A percentile compares a stretch with the other conserved stretches of the same genome.
Evolutionary conservation across 495 filamentous ascomycete genomes (phyloP).

Genomic region (Jackrogersella minutella): DNA sequence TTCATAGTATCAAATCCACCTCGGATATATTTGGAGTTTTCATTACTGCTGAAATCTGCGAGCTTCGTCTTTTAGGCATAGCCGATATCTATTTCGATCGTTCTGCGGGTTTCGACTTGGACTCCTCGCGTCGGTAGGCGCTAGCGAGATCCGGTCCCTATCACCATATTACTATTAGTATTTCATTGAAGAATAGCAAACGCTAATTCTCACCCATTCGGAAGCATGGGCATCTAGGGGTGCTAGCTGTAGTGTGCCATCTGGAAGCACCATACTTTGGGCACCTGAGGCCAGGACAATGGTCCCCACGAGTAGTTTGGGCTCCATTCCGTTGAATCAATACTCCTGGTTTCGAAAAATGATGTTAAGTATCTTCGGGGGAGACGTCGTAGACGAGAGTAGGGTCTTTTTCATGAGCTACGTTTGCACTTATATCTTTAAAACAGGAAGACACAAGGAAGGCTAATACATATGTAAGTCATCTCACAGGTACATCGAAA

Average conservation of each 20-base stretch:
- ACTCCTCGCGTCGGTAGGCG: conserved; percentile 24
- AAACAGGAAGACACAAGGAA: too few species aligned
- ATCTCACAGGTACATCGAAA: not conserved
- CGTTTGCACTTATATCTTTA: too few species aligned
- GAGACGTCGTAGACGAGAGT: not conserved
- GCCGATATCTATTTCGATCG: not conserved
- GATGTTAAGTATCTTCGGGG: not conserved
- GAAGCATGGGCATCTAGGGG: conserved; percentile 30
- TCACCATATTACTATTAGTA: not conserved
- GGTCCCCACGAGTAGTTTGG: conserved; percentile 14
- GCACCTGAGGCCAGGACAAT: conserved; percentile 20
- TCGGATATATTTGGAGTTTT: not conserved
- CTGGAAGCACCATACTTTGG: conserved; percentile 20
- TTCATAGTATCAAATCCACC: not conserved
- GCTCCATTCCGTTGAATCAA: conserved; percentile 17
- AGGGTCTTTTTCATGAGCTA: not conserved
- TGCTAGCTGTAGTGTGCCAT: conserved; percentile 23
- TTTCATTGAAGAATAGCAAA: not conserved
- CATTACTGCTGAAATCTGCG: not conserved
- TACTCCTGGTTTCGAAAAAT: not conserved
- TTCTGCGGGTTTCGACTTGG: not conserved
- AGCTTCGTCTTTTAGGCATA: not conserved
- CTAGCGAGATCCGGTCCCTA: conserved; percentile 27
- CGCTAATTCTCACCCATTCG: conserved; percentile 14
- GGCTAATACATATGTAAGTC: too few species aligned